phyloP scores from a whole-genome alignment of 305 asterid genomes.

The Ajuga reptans region DNA sequence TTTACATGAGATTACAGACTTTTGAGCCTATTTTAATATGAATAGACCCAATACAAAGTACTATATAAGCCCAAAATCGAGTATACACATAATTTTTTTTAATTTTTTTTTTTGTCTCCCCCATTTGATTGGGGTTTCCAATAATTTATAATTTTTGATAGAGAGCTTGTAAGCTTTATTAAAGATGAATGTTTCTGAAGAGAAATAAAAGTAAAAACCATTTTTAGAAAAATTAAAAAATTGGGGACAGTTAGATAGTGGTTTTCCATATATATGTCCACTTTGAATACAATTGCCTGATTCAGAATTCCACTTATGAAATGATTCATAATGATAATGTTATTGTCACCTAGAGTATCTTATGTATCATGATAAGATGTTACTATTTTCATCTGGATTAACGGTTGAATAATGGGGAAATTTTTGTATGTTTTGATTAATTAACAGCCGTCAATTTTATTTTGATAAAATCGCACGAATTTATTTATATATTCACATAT shows the following conservation, averaged over 20 bases:
- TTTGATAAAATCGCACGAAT: no score
- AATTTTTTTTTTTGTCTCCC: background rate
- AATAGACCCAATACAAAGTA: no score
- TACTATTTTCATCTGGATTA: no score
- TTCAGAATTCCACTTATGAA: slow-evolving; percentile 17
- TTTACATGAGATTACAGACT: no score
- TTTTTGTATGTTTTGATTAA: no score
- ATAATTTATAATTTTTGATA: background rate
- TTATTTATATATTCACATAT: no score
- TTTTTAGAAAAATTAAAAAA: background rate
- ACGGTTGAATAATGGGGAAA: no score
- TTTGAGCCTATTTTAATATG: no score
- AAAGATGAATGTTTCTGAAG: slow-evolving; percentile 5
- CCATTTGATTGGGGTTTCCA: background rate
- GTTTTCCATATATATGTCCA: slow-evolving; percentile 14
- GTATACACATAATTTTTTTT: no score
- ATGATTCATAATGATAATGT: background rate
- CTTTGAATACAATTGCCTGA: background rate
- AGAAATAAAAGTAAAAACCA: background rate
- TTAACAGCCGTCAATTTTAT: no score
- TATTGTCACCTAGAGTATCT: background rate
- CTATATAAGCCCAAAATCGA: no score
- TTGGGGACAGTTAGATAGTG: background rate
- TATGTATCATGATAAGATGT: no score
- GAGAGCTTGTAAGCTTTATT: slow-evolving; percentile 13